Conservation (phyloP, 331 rosid genomes). For the Acacia pycnantha region DNA sequence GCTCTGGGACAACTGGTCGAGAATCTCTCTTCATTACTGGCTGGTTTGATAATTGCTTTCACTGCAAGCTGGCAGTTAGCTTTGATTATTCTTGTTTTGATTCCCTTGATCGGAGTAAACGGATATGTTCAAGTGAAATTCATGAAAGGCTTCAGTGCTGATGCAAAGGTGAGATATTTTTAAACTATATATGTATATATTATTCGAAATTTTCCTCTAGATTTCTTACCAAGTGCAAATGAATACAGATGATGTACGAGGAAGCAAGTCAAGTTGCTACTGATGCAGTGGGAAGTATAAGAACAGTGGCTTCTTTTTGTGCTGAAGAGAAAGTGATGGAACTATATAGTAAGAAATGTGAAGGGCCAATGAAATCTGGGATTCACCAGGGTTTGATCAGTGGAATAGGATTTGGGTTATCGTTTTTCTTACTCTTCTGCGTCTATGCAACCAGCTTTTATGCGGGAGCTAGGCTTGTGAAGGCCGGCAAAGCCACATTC, state of each 20-base stretch:
- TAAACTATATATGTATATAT: background rate
- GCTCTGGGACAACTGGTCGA: conserved; percentile 44
- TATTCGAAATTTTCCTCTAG: background rate
- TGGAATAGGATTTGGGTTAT: conserved; percentile 81
- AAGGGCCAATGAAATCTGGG: conserved; percentile 71
- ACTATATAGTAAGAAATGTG: conserved; percentile 67
- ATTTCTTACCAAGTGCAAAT: conserved; percentile 13
- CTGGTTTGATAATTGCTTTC: conserved; percentile 67
- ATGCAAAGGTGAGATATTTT: conserved; percentile 44
- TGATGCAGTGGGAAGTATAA: conserved; percentile 56
- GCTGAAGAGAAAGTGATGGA: conserved; percentile 91
- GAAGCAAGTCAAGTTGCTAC: conserved; percentile 57
- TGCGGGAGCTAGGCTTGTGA: conserved; percentile 71
- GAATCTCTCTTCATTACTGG: conserved; percentile 36
- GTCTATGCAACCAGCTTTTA: conserved; percentile 84
- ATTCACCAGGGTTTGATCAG: conserved; percentile 73
- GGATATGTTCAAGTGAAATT: conserved; percentile 47
- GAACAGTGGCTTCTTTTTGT: conserved; percentile 72
- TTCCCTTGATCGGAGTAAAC: conserved; percentile 39
- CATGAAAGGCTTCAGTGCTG: conserved; percentile 50
- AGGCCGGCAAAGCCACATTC: conserved; percentile 51
- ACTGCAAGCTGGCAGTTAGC: conserved; percentile 44
- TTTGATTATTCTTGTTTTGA: conserved; percentile 38
- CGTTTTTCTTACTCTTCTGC: conserved; percentile 58
- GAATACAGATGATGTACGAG: conserved; percentile 51